Evolutionary conservation across 2,329 filamentous ascomycete genomes (phyloP), one percentile per base, ranked within the genome.

Genomic region (Remersonia thermophila): DNA sequence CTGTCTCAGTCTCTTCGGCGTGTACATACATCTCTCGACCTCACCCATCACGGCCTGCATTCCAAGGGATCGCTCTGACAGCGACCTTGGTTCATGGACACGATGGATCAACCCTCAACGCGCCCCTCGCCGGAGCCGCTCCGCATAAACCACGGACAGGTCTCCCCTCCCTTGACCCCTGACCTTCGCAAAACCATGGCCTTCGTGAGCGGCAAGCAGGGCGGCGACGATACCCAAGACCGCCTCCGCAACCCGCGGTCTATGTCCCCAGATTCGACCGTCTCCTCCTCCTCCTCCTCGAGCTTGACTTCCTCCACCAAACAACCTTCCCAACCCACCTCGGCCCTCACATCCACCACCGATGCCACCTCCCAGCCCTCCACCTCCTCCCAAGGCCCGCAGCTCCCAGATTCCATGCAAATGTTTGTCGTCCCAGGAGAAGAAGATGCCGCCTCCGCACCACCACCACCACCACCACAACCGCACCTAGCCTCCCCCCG

Each of bases 401-500:
- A 30, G n/a, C n/a, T n/a, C n/a, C n/a, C n/a, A n/a, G n/a, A n/a
- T n/a, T n/a, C n/a, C n/a, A n/a, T n/a, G n/a, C 35, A 10, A 32
- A 40, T 6, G n/a, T n/a, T n/a, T n/a, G n/a, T n/a, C n/a, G n/a
- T n/a, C n/a, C n/a, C n/a, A n/a, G n/a, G n/a, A n/a, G n/a, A n/a
- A n/a, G n/a, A n/a, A n/a, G 20, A 39, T 30, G n/a, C 33, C 39
- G 27, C 30, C 17, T 37, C 36, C 12, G 33, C 39, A 48, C 47
- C 14, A 38, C 49, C 2, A 50, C 50, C 31, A 48, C 49, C 8
- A 20, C 9, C 31, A 18, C 11, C 29, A 14, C n/a, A 16, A 18
- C 4, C 26, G 11, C 15, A 8, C 2, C 17, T n/a, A 11, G 46
- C 54, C 1, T 49, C 53, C 1, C 57, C 56, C n/a, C 49, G 51